Conservation (phyloP, 192 early-diverging fungal genomes). For the Coemansia sp. region DNA sequence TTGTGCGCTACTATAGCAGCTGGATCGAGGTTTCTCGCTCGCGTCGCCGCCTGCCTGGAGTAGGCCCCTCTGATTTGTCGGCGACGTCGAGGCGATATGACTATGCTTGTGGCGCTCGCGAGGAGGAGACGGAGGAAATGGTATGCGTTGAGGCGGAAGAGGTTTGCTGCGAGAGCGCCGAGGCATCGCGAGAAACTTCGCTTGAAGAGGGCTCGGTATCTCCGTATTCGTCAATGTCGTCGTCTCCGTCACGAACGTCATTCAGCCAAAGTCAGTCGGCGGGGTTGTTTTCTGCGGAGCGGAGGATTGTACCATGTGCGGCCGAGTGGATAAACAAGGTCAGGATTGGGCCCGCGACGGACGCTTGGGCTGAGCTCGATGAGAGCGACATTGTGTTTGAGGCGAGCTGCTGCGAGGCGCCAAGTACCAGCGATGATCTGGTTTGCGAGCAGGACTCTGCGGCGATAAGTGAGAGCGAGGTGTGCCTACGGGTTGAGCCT, state of each 20-base stretch:
- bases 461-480: background rate
- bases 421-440: too few species aligned
- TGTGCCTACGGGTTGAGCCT: background rate
- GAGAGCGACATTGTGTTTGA: constrained; percentile 41
- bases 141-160: background rate
- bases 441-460: too few species aligned
- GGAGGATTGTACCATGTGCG: too few species aligned
- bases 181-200: too few species aligned
- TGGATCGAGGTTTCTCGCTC: constrained; percentile 76
- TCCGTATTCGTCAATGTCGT: too few species aligned
- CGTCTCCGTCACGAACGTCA: too few species aligned
- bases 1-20: constrained; percentile 87
- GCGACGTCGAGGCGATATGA: background rate
- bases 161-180: background rate
- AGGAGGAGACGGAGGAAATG: background rate
- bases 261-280: too few species aligned
- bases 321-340: too few species aligned
- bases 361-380: background rate
- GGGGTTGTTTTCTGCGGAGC: too few species aligned
- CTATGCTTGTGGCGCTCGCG: constrained; percentile 1
- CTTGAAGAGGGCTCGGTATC: too few species aligned
- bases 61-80: constrained; percentile 1
- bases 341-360: too few species aligned
- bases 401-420: constrained; percentile 2
- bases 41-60: constrained; percentile 5